Conservation (phyloP, 2,329 filamentous ascomycete genomes). For the Acrocalymma vagum region DNA sequence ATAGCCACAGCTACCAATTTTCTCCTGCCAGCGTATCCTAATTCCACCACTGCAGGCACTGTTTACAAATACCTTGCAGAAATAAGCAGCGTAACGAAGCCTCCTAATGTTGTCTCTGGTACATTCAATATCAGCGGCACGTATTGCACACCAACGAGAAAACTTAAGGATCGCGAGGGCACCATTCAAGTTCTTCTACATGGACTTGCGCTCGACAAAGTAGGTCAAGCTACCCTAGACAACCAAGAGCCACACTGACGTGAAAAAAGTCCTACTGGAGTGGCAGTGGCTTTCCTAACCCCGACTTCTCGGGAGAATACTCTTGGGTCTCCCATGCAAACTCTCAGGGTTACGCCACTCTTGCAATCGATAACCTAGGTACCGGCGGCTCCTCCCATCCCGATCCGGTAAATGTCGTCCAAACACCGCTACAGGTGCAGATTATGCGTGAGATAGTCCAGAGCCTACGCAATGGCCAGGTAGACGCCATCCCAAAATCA, state of each 20-base stretch:
- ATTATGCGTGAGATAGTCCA: constrained; percentile 62
- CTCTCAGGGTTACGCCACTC: constrained; percentile 62
- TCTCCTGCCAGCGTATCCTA: constrained; percentile 1
- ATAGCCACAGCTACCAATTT: not conserved
- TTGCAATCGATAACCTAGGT: constrained; percentile 68
- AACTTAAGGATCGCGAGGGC: not conserved
- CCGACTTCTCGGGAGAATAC: constrained; percentile 7
- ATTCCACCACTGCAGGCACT: not conserved
- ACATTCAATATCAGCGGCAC: constrained; percentile 4
- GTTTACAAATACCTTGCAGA: not conserved
- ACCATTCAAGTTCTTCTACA: constrained; percentile 4
- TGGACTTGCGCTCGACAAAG: constrained; percentile 1
- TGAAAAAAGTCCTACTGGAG: constrained; percentile 5
- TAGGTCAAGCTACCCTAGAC: not conserved
- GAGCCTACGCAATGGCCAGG: constrained; percentile 52
- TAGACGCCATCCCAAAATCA: constrained; percentile 47
- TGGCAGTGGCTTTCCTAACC: constrained; percentile 1
- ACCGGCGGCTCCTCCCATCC: constrained; percentile 63
- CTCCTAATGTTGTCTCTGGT: not conserved
- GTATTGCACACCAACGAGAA: constrained; percentile 2
- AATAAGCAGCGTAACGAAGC: not conserved
- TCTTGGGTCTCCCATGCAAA: constrained; percentile 50
- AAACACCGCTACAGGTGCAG: constrained; percentile 62
- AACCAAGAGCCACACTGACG: not conserved
- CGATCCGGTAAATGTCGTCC: constrained; percentile 65